Conservation (phyloP, 2,329 filamentous ascomycete genomes). For the Cercospora berteroae region DNA sequence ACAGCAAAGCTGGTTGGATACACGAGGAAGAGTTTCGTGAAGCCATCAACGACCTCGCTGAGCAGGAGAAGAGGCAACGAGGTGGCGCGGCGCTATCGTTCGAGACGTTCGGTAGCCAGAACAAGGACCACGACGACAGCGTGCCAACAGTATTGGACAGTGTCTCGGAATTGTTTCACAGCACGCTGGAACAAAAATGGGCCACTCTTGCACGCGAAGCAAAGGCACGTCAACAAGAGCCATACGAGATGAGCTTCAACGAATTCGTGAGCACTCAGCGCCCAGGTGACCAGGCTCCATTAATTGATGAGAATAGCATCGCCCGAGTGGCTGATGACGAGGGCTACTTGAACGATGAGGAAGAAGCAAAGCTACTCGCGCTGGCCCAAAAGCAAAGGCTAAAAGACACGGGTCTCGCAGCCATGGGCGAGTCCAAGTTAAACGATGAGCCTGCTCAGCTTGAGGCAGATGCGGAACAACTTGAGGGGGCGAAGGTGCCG, state of each 20-base stretch:
- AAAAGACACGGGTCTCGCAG: constrained; percentile 23
- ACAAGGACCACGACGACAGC: constrained; percentile 51
- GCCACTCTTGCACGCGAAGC: constrained; percentile 12
- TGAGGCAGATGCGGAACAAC: constrained; percentile 24
- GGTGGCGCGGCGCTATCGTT: constrained; percentile 54
- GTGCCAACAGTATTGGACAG: constrained; percentile 80
- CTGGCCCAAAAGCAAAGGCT: constrained; percentile 35
- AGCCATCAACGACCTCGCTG: constrained; percentile 62
- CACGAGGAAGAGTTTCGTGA: constrained; percentile 81
- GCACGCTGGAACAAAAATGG: constrained; percentile 30
- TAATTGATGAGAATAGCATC: constrained; percentile 65
- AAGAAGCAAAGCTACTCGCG: constrained; percentile 37
- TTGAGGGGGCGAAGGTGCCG: constrained; percentile 18
- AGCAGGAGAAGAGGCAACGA: constrained; percentile 58
- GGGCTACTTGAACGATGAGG: constrained; percentile 46
- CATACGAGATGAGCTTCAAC: constrained; percentile 10
- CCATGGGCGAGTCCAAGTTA: constrained; percentile 27
- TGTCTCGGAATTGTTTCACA: constrained; percentile 80
- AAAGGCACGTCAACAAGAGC: constrained; percentile 12
- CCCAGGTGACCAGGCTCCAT: constrained; percentile 39
- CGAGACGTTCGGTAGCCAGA: constrained; percentile 61
- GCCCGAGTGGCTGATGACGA: constrained; percentile 44
- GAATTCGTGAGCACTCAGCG: constrained; percentile 1
- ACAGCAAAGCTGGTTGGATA: constrained; percentile 78
- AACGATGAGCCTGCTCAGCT: constrained; percentile 20